Percentiles rank a stretch among this genome's conserved stretches.
phyloP scores from a whole-genome alignment of 1,284 basidiomycete species.

The Pterula multifida region DNA sequence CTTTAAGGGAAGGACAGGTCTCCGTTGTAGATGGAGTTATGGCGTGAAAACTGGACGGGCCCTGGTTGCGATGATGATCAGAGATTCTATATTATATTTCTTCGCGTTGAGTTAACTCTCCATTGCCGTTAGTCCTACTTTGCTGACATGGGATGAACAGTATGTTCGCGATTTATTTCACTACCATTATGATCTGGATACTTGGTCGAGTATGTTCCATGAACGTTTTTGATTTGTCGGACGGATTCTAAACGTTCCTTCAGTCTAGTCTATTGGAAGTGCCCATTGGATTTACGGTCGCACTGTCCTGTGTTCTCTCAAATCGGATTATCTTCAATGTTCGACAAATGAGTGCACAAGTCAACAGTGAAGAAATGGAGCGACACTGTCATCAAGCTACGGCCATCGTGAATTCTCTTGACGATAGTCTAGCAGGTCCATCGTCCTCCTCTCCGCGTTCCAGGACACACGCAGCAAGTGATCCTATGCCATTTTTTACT shows the following conservation, averaged over 20 bases:
- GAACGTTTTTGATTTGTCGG: not conserved
- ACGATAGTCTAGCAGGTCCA: not conserved
- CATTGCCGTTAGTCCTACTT: too few species aligned
- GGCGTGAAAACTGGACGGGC: constrained; percentile 29
- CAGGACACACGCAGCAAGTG: not conserved
- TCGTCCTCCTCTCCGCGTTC: not conserved
- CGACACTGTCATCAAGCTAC: constrained; percentile 6
- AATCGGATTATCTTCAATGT: constrained; percentile 46
- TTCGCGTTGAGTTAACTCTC: constrained; percentile 27
- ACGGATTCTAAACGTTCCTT: not conserved
- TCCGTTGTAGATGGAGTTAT: not conserved
- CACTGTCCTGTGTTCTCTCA: constrained; percentile 42
- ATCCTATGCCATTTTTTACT: not conserved
- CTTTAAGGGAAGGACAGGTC: not conserved
- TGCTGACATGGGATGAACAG: constrained; percentile 16
- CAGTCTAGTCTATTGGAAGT: constrained; percentile 31
- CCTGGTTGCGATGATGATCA: constrained; percentile 35
- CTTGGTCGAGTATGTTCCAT: constrained; percentile 26
- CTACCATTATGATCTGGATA: constrained; percentile 39
- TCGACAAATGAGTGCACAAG: constrained; percentile 25
- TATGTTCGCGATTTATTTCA: constrained; percentile 41
- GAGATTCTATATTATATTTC: constrained; percentile 45
- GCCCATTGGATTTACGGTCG: constrained; percentile 42
- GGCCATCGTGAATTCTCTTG: not conserved
- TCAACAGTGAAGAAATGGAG: constrained; percentile 14